Evolutionary conservation across 2,329 filamentous ascomycete genomes (phyloP), one percentile per base, ranked within the genome.

Genomic region (Penicillium glabrum): DNA sequence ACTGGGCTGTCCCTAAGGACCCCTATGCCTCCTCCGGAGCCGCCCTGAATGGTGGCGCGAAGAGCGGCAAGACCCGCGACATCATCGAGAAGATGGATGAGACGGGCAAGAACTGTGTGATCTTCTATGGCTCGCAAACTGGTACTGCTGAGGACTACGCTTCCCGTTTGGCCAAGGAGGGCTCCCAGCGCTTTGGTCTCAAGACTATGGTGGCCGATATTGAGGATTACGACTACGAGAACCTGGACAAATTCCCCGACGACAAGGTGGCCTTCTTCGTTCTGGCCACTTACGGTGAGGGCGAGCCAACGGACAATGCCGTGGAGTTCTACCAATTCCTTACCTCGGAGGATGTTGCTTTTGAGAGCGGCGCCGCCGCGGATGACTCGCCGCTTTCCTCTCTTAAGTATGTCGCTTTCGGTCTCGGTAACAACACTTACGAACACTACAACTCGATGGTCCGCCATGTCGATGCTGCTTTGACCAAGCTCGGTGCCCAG

Each of bases 401-500:
- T 69, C 84, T 99, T 72, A 93, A 93, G 75, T 99, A 93, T 72
- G 92, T 99, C 70, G 85, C 92, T 56, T 99, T 99, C 69, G 95
- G 95, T 70, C 86, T 99, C 39, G 95, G 95, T 65, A 99, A 99
- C 83, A 99, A 98, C 82, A 98, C 95, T 27, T 99, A 99, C 74
- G 95, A 99, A 74, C 95, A 99, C 82, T 99, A 97, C 83, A 99
- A 99, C 80, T 89, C 89, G 51, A 96, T 99, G 91, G 93, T 99
- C 59, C 91, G 93, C 74, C 90, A 93, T 62, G 88, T 98, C 56
- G 87, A 95, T 78, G 87, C 89, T 74, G 87, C 87, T 60, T 80
- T 99, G 57, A 82, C 86, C 70, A 93, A 90, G 69, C 82, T 96
- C 21, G 95, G 95, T 59, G 95, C 90, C 13, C 83, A 87, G 70